A percentile compares a stretch with the other conserved stretches of the same genome.
Evolutionary conservation across 495 filamentous ascomycete species (phyloP).

Genomic region (Penicillium arizonense): DNA sequence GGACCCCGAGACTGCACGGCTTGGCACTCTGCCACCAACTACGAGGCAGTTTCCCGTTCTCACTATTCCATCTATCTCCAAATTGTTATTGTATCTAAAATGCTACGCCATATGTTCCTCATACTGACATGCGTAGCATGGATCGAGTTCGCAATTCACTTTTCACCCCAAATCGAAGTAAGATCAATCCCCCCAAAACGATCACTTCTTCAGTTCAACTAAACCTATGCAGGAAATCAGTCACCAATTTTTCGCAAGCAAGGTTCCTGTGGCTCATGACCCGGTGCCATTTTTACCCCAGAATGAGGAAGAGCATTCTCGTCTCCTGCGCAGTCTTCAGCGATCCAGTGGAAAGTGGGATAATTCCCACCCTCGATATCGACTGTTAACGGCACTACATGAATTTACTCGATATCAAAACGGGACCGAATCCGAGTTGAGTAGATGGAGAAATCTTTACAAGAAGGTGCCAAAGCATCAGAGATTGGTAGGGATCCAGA

Average conservation of each 20-base stretch:
- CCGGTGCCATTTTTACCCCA: neutral
- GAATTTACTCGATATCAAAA: constrained; percentile 20
- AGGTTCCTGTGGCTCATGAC: neutral
- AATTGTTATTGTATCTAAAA: too few relatives aligned
- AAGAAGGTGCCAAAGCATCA: constrained; percentile 18
- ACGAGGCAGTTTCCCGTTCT: too few relatives aligned
- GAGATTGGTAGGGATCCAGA: constrained; percentile 8
- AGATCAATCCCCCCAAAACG: neutral
- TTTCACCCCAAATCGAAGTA: neutral
- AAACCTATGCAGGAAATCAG: neutral
- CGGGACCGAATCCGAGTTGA: constrained; percentile 11
- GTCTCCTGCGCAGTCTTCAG: constrained; percentile 12
- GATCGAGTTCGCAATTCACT: neutral
- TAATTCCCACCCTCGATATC: constrained; percentile 17
- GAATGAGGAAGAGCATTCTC: constrained; percentile 7
- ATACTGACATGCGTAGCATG: neutral
- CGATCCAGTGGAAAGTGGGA: constrained; percentile 16
- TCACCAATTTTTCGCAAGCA: neutral
- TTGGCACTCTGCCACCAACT: too few relatives aligned
- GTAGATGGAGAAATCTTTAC: constrained; percentile 21
- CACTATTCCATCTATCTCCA: too few relatives aligned
- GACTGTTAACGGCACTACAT: constrained; percentile 19
- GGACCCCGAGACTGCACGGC: too few relatives aligned
- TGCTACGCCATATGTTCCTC: neutral
- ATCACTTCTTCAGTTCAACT: neutral